phyloP scores from a whole-genome alignment of 2,329 filamentous ascomycete genomes.

The Cercospora zeae-maydis region DNA sequence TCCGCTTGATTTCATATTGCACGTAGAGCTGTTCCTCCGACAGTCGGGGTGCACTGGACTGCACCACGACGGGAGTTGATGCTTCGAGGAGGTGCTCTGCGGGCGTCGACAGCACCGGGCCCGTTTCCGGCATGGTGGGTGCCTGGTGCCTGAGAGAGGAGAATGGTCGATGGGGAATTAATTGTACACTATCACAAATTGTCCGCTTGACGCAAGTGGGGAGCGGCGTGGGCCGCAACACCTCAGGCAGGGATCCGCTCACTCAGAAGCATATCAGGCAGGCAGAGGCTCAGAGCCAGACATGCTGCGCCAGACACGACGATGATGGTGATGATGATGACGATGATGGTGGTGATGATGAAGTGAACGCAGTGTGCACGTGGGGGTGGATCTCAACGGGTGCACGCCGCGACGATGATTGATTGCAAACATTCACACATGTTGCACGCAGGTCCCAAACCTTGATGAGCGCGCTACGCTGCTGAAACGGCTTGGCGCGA shows the following conservation, averaged over 20 bases:
- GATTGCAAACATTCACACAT: too few relatives aligned
- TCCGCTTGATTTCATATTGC: conserved; percentile 82
- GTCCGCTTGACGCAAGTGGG: neutral
- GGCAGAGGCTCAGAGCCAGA: too few relatives aligned
- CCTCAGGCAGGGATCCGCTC: neutral
- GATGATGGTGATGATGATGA: too few relatives aligned
- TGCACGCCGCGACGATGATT: too few relatives aligned
- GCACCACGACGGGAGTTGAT: conserved; percentile 42
- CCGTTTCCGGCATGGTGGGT: conserved; percentile 26
- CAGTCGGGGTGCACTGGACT: conserved; percentile 33
- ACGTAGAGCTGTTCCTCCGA: conserved; percentile 67
- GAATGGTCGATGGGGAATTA: conserved; percentile 2
- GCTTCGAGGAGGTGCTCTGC: conserved; percentile 59
- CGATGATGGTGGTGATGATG: too few relatives aligned
- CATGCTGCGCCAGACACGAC: too few relatives aligned
- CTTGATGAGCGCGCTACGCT: neutral
- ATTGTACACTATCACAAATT: too few relatives aligned
- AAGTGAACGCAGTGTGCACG: too few relatives aligned
- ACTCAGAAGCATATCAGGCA: too few relatives aligned
- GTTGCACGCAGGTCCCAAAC: neutral
- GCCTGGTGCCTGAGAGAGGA: neutral
- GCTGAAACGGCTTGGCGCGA: neutral
- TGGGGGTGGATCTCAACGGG: too few relatives aligned
- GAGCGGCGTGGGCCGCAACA: neutral
- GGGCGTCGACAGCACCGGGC: conserved; percentile 61